Percentiles rank a stretch among this genome's conserved stretches.
These are phyloP conservation scores for Peribolospora kevripleyi DNA, from an alignment of 768 basidiomycete species.

Conservation along the genomic window DNA sequence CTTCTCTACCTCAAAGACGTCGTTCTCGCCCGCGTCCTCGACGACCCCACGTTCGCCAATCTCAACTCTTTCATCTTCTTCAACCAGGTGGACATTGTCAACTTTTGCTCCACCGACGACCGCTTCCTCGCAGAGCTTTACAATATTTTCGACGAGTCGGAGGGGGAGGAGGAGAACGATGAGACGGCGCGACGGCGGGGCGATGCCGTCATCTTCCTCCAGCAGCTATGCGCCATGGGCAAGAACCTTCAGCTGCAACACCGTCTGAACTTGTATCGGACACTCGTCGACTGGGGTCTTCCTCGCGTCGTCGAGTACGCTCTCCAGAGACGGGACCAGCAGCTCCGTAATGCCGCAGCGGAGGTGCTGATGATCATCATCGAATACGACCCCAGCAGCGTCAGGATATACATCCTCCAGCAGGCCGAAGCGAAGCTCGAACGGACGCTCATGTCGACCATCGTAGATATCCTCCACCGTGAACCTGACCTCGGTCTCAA, in stretches of 20 bases:
- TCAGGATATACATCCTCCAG: constrained; percentile 48
- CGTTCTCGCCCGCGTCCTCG: constrained; percentile 75
- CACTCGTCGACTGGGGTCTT: constrained; percentile 65
- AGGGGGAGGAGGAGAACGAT: background rate
- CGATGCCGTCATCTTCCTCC: constrained; percentile 65
- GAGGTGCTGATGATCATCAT: constrained; percentile 63
- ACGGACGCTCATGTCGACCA: constrained; percentile 39
- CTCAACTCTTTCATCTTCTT: constrained; percentile 93
- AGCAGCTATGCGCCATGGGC: constrained; percentile 81
- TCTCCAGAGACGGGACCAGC: constrained; percentile 31
- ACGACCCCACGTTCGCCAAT: constrained; percentile 91
- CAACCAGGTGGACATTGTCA: constrained; percentile 96
- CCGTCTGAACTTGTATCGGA: constrained; percentile 61
- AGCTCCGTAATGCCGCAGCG: constrained; percentile 55
- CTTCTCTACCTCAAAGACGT: constrained; percentile 96
- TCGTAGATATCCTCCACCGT: constrained; percentile 50
- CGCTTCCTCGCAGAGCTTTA: constrained; percentile 56
- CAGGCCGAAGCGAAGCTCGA: constrained; percentile 25
- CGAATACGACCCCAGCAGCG: constrained; percentile 74
- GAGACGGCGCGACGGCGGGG: constrained; percentile 19
- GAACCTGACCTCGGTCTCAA: constrained; percentile 68
- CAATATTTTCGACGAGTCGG: constrained; percentile 26
- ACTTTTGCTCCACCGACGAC: constrained; percentile 55
- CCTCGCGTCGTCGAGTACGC: constrained; percentile 86
- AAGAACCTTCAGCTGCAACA: constrained; percentile 83